Evolutionary conservation across 2,329 filamentous ascomycete species (phyloP).

Genomic region (Diplodia mutila): DNA sequence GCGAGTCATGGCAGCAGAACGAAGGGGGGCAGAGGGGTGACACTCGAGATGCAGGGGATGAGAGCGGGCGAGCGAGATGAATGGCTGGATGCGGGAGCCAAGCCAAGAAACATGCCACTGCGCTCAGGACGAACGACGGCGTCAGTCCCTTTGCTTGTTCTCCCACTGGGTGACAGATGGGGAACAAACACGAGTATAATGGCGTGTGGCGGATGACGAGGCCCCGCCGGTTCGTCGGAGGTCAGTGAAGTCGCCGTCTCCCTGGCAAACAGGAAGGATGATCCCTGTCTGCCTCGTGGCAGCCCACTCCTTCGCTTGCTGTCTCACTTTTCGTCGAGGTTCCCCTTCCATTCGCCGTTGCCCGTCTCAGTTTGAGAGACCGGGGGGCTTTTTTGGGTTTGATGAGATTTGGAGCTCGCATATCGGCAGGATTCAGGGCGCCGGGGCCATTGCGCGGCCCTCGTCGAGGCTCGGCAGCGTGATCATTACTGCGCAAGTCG

Average conservation of each 20-base stretch:
- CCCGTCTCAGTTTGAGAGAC: conserved; percentile 3
- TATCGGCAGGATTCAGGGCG: conserved; percentile 1
- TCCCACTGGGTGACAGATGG: not conserved
- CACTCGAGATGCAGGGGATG: not conserved
- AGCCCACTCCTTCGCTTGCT: conserved; percentile 1
- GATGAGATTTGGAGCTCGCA: not conserved
- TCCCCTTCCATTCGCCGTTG: not conserved
- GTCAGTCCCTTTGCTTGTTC: not conserved
- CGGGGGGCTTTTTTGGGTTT: not conserved
- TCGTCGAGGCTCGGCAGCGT: not conserved
- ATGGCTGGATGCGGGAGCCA: not conserved
- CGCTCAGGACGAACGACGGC: not conserved
- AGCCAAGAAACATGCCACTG: not conserved
- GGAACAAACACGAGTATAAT: not conserved
- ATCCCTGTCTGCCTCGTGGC: conserved; percentile 14
- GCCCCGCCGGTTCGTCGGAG: not conserved
- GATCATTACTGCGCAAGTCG: not conserved
- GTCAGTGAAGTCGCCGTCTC: not conserved
- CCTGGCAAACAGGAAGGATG: not conserved
- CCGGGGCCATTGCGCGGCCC: not conserved
- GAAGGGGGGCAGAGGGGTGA: not conserved
- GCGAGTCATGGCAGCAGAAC: conserved; percentile 4
- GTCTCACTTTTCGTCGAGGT: not conserved
- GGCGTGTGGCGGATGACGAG: not conserved
- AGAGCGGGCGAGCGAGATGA: not conserved